Conservation (phyloP, 202 grass and related monocot species). For the Carex arenaria region DNA sequence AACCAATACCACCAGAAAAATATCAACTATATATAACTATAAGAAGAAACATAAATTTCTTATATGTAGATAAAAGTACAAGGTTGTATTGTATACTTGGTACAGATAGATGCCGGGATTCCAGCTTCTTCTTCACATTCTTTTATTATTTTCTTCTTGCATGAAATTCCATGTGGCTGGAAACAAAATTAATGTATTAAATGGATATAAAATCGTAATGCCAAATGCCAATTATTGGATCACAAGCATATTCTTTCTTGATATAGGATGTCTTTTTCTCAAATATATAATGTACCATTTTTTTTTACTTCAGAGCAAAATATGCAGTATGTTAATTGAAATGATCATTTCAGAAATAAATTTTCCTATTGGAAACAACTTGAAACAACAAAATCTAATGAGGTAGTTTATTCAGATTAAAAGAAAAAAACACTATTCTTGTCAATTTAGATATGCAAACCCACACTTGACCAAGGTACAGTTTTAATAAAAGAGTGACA, state of each 20-base stretch:
- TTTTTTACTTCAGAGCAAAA: neutral
- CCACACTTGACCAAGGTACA: too few species aligned
- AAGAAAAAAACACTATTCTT: neutral
- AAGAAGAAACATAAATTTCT: neutral
- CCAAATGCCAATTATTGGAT: too few species aligned
- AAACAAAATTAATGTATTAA: neutral
- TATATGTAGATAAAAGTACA: neutral
- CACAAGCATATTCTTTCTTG: too few species aligned
- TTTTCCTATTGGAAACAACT: too few species aligned
- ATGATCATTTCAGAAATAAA: too few species aligned
- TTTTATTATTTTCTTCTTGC: constrained; percentile 79
- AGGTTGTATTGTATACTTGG: constrained; percentile 35
- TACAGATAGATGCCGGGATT: constrained; percentile 72
- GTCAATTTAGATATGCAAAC: neutral
- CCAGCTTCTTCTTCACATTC: constrained; percentile 97
- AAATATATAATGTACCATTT: neutral
- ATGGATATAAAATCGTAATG: neutral
- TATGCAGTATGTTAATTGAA: too few species aligned
- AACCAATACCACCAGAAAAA: neutral
- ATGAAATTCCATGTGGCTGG: constrained; percentile 78
- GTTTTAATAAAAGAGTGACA: too few species aligned
- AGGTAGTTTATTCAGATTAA: neutral
- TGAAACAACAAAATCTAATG: too few species aligned
- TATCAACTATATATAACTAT: constrained; percentile 3
- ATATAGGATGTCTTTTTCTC: too few species aligned